These are phyloP conservation scores for Immersiella caudata DNA, from an alignment of 495 filamentous ascomycete species.

Conservation along the genomic window DNA sequence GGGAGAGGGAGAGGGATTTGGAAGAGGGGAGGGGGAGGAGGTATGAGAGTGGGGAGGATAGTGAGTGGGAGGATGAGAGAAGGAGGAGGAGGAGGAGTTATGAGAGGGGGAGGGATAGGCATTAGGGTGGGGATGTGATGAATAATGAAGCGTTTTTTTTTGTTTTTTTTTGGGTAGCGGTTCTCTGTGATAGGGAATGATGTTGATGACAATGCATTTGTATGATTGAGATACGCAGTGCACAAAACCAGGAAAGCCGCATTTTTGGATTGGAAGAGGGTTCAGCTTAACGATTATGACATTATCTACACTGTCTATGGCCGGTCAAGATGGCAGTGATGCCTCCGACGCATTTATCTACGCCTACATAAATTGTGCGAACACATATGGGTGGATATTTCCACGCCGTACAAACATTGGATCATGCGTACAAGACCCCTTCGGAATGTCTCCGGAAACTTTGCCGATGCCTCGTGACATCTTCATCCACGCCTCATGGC, in stretches of 20 bases:
- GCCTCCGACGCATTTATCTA: background rate
- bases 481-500: background rate
- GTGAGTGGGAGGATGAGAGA: constrained; percentile 14
- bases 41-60: constrained; percentile 1
- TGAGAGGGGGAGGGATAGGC: constrained; percentile 1
- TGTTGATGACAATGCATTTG: background rate
- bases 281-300: background rate
- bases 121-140: background rate
- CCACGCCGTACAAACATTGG: background rate
- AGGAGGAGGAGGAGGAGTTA: constrained; percentile 9
- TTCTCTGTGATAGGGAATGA: background rate
- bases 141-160: no score
- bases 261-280: background rate
- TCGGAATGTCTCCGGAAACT: background rate
- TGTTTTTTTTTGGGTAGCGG: background rate
- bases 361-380: background rate
- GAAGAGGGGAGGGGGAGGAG: constrained; percentile 8
- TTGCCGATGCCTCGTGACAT: background rate
- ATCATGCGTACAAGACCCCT: background rate
- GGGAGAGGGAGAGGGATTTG: constrained; percentile 4
- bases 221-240: background rate
- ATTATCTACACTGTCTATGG: background rate
- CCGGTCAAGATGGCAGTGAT: background rate
- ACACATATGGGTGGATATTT: background rate
- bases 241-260: background rate